Base-by-base conservation (phyloP, 1,284 basidiomycete genomes). In the Gomphus bonarii region DNA sequence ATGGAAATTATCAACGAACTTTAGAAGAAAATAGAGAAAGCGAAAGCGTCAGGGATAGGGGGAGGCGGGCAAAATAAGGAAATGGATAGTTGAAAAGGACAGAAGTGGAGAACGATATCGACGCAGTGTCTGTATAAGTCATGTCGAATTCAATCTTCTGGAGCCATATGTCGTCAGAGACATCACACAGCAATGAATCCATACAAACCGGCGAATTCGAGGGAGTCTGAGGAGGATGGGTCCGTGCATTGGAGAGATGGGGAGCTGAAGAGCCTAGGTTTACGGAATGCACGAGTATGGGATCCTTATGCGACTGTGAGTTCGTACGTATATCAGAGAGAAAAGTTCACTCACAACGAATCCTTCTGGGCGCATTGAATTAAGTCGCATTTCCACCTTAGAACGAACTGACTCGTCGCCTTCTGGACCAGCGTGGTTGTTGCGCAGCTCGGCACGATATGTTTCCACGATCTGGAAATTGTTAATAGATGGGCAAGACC, bases 21-120 rank as follows among this genome's bases (percentile, higher is more conserved):
- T 76, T 75, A 22, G 85, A 81, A 58, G 85, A 80, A 69, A 91
- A 88, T 59, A 84, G 71, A n/a, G 85, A 83, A 42, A 91, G 73
- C 0, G 85, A 84, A 52, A 91, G 81, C 1, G 86, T 86, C 49
- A 91, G 72, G 22, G 85, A 87, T 54, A 91, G 79, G 3, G 88
- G 88, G 40, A 91, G 77, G 36, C 87, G 82, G 7, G 87, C 88
- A 65, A 91, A 91, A 3, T 82, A 82, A 1, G 83, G 70, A 69
- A 84, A 81, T 12, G 88, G 88, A 64, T 91, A 89, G 66, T 91
- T 89, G 70, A 91, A 87, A 25, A 91, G 71, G 63, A 88, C 85
- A 22, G 87, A 85, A 0, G 88, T 91, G 33, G 88, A 89, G 25
- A 91, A 73, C 1, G 88, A 87, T 38, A 90, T 70, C 2, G 88